Evolutionary conservation across 257 asterid species (phyloP), one percentile per base, ranked within the genome.

Genomic region (Solanum paucissectum): DNA sequence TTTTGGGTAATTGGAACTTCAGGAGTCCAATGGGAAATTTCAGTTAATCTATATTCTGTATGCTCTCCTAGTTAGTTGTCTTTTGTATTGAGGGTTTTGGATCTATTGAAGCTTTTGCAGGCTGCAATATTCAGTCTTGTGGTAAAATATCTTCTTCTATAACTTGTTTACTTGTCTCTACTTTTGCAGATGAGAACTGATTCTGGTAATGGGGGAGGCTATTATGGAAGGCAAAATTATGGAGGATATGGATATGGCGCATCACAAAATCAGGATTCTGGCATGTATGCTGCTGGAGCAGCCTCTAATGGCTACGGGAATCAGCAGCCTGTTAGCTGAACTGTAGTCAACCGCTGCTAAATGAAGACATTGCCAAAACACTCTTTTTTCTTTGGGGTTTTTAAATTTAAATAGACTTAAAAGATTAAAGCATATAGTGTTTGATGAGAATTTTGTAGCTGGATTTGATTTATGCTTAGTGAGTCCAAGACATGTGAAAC

Each of bases 311-410:
- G 96, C 12, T 92, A 94, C 7, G 98, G 92, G 68, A 92, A 90
- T 89, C 93, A 95, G 91, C 95, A 93, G 90, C 94, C 95, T 3
- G 98, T 92, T 82, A 95, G 95, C 93, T 96, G 87, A 92, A 55
- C 46, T 74, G 29, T 64, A 32, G 88, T 86, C 52, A 69, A 42
- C 32, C 1, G 69, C 90, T 44, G 86, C 86, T 87, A 72, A 86
- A 62, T 29, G 44, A 46, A 55, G 90, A 89, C 90, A 81, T 89
- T 87, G 77, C 88, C 34, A 87, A 88, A 87, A 86, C 87, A 85
- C 69, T 79, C 72, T 88, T 32, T 42, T 27, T 27, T 32, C 91
- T 86, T 91, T 88, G 89, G 89, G 91, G 85, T 40, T 88, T 49
- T 88, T 86, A 87, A 88, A 90, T 92, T 86, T 85, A 84, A 91